A percentile compares a stretch with the other conserved stretches of the same genome.
phyloP scores from a whole-genome alignment of 345 rosid species.

The Populus pruinosa region DNA sequence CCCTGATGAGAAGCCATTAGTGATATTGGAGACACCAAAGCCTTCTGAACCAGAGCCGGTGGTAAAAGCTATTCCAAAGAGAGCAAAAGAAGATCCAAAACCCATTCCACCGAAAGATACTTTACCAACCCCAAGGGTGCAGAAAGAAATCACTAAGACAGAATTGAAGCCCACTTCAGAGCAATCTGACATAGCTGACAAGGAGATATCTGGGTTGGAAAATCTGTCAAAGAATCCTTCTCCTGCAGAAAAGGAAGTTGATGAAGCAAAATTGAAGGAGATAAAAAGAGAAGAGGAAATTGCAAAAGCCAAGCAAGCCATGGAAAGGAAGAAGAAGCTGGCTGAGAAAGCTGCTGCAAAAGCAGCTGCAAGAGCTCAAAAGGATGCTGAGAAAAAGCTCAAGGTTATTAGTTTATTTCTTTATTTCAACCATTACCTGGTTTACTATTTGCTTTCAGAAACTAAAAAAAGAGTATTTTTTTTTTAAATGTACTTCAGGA shows the following conservation, averaged over 20 bases:
- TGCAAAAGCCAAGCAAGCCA: slow-evolving; percentile 79
- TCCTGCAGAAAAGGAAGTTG: slow-evolving; percentile 38
- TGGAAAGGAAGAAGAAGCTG: slow-evolving; percentile 92
- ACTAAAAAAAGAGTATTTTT: neutral
- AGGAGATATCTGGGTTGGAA: slow-evolving; percentile 35
- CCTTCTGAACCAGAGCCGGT: slow-evolving; percentile 34
- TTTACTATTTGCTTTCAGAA: neutral
- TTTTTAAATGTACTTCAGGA: slow-evolving; percentile 50
- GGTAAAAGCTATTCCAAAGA: slow-evolving; percentile 51
- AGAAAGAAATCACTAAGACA: slow-evolving; percentile 38
- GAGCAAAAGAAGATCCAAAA: slow-evolving; percentile 57
- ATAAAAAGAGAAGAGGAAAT: slow-evolving; percentile 85
- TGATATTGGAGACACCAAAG: slow-evolving; percentile 33
- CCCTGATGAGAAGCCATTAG: slow-evolving; percentile 60
- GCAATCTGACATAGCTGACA: slow-evolving; percentile 30
- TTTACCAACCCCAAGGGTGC: slow-evolving; percentile 30
- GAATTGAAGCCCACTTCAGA: slow-evolving; percentile 37
- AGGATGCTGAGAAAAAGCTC: slow-evolving; percentile 88
- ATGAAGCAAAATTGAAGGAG: slow-evolving; percentile 70
- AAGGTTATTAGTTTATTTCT: slow-evolving; percentile 52
- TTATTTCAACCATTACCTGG: neutral
- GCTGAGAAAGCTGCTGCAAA: slow-evolving; percentile 91
- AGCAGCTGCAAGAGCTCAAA: slow-evolving; percentile 84
- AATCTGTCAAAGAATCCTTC: slow-evolving; percentile 37
- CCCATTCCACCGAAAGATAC: slow-evolving; percentile 43